phyloP scores from a whole-genome alignment of 2,329 filamentous ascomycete genomes.

The Aspergillus sojae region DNA sequence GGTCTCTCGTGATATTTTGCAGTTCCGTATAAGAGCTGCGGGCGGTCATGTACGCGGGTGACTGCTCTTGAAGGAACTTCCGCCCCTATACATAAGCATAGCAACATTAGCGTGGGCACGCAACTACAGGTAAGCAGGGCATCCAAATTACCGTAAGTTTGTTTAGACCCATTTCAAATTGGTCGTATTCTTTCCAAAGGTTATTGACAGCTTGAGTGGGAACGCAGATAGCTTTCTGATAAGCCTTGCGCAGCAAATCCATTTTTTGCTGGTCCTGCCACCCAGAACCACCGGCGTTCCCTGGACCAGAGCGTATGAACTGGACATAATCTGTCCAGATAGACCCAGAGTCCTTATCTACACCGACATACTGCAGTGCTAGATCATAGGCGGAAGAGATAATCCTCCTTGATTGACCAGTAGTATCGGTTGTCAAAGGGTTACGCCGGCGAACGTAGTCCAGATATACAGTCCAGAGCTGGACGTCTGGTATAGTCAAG shows the following conservation, averaged over 20 bases:
- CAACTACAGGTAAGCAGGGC: background rate
- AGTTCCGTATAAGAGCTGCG: conserved; percentile 85
- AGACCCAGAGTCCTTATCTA: conserved; percentile 84
- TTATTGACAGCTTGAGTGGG: conserved; percentile 81
- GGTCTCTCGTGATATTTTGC: conserved; percentile 79
- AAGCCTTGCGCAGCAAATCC: conserved; percentile 88
- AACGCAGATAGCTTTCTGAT: conserved; percentile 84
- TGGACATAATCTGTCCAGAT: conserved; percentile 96
- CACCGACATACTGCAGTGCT: conserved; percentile 83
- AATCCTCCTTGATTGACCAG: conserved; percentile 73
- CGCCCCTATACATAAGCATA: conserved; percentile 64
- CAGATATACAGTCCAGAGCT: conserved; percentile 89
- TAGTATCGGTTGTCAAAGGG: conserved; percentile 78
- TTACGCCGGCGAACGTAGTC: conserved; percentile 93
- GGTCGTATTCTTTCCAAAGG: conserved; percentile 97
- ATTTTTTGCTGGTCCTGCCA: conserved; percentile 99
- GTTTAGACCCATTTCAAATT: conserved; percentile 91
- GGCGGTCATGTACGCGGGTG: conserved; percentile 93
- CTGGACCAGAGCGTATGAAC: conserved; percentile 86
- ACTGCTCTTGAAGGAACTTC: conserved; percentile 91
- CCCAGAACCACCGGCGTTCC: conserved; percentile 76
- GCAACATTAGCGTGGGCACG: conserved; percentile 11
- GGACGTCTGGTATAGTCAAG: conserved; percentile 76
- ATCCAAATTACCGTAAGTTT: conserved; percentile 71
- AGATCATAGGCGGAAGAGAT: conserved; percentile 90